Percentiles rank a stretch among this genome's conserved stretches.
Conservation (phyloP, 2,329 filamentous ascomycete genomes). For the Ascosphaera acerosa region DNA sequence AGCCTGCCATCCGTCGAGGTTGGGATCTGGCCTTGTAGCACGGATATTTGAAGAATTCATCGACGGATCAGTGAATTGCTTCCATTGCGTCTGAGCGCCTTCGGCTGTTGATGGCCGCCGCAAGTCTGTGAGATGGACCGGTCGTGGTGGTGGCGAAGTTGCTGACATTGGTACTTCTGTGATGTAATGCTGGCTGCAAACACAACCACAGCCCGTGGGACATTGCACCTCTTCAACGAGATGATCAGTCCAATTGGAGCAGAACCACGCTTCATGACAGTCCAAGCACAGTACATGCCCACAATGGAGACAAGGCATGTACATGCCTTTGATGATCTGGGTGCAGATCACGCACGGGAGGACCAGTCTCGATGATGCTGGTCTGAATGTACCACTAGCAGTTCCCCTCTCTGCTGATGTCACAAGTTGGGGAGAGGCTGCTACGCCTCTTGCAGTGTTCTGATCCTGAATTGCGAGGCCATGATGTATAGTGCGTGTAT, state of each 20-base stretch:
- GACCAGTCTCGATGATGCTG: too few relatives aligned
- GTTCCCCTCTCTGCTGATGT: too few relatives aligned
- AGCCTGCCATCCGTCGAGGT: background rate
- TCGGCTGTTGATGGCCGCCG: too few relatives aligned
- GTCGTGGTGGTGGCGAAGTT: constrained; percentile 1
- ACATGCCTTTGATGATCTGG: constrained; percentile 19
- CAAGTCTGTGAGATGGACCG: too few relatives aligned
- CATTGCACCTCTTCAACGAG: constrained; percentile 9
- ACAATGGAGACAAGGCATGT: constrained; percentile 22
- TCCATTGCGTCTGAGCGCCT: too few relatives aligned
- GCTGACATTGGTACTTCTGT: constrained; percentile 12
- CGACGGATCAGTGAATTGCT: too few relatives aligned
- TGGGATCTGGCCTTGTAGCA: background rate
- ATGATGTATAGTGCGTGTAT: too few relatives aligned
- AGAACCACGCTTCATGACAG: constrained; percentile 21
- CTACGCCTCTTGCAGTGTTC: too few relatives aligned
- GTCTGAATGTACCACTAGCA: too few relatives aligned
- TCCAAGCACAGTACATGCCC: constrained; percentile 23
- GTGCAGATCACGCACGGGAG: constrained; percentile 22
- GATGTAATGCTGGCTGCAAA: constrained; percentile 16
- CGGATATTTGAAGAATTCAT: background rate
- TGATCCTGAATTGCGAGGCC: too few relatives aligned
- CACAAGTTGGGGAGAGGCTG: too few relatives aligned
- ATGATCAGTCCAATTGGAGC: constrained; percentile 4
- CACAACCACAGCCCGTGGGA: constrained; percentile 23